Conservation (phyloP, 495 filamentous ascomycete species). For the Letharia lupina region DNA sequence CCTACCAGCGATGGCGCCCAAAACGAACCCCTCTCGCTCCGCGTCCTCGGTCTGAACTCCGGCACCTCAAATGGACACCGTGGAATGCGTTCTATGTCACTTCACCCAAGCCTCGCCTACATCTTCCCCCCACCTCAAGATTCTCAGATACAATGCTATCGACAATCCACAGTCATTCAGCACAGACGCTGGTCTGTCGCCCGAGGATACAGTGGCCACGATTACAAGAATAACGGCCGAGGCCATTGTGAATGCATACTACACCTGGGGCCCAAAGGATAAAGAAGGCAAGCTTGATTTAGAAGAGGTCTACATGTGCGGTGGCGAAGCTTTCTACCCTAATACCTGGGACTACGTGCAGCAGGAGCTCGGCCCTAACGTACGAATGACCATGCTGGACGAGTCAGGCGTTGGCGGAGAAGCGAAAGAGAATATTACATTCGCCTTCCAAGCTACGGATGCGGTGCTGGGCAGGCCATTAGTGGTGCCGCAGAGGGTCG, state of each 20-base stretch:
- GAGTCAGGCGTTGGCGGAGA: neutral
- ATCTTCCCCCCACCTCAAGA: neutral
- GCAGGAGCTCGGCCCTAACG: neutral
- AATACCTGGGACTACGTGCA: neutral
- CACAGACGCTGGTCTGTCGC: neutral
- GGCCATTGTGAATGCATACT: neutral
- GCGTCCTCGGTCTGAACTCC: neutral
- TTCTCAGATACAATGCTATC: neutral
- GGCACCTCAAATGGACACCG: neutral
- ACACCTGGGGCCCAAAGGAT: neutral
- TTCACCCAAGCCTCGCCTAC: neutral
- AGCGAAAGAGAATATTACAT: neutral
- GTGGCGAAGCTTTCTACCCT: neutral
- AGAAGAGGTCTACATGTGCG: neutral
- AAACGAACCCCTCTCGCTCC: neutral
- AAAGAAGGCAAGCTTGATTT: neutral
- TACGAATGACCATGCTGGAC: neutral
- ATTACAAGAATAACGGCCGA: neutral
- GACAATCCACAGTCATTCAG: neutral
- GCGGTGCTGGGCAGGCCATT: neutral
- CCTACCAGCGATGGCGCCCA: neutral
- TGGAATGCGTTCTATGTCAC: constrained; percentile 6
- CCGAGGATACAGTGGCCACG: neutral
- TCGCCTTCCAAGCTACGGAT: neutral
- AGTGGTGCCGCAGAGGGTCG: neutral